phyloP scores from a whole-genome alignment of 495 filamentous ascomycete species.

The Lasiosphaeria miniovina region DNA sequence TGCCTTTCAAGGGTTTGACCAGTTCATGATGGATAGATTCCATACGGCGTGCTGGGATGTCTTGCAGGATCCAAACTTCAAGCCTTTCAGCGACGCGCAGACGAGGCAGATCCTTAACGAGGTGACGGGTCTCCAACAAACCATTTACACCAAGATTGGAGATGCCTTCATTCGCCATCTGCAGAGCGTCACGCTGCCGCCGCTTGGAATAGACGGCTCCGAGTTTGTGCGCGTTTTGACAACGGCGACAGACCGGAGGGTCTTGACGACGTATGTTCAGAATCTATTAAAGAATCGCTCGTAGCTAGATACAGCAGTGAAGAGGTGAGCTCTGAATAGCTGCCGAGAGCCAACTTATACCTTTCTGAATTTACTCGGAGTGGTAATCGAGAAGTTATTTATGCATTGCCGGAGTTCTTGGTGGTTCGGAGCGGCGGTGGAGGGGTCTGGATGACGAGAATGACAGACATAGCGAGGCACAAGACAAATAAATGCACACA shows the following conservation, averaged over 20 bases:
- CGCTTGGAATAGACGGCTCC: slow-evolving; percentile 44
- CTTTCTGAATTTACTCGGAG: neutral
- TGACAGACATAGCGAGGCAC: too few relatives aligned
- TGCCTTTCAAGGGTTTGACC: slow-evolving; percentile 82
- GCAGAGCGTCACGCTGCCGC: slow-evolving; percentile 47
- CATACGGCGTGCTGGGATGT: slow-evolving; percentile 86
- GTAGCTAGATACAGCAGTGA: slow-evolving; percentile 20
- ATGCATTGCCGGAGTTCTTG: slow-evolving; percentile 5
- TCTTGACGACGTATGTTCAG: slow-evolving; percentile 48
- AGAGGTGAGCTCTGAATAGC: neutral
- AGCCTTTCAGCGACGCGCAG: slow-evolving; percentile 73
- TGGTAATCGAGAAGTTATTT: neutral
- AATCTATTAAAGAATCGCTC: slow-evolving; percentile 33
- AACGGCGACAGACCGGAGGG: slow-evolving; percentile 46
- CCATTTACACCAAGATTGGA: slow-evolving; percentile 83
- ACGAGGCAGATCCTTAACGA: slow-evolving; percentile 80
- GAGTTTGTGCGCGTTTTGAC: slow-evolving; percentile 51
- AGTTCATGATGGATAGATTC: slow-evolving; percentile 84
- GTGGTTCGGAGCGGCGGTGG: neutral
- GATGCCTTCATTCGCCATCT: slow-evolving; percentile 49
- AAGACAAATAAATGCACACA: too few relatives aligned
- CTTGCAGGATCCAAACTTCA: slow-evolving; percentile 69
- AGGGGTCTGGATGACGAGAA: too few relatives aligned
- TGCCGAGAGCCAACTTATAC: neutral
- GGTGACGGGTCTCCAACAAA: slow-evolving; percentile 77